Percentiles rank a stretch among this genome's conserved stretches.
These are phyloP conservation scores for Agrocybe praecox DNA, from an alignment of 768 basidiomycete species.

Conservation along the genomic window DNA sequence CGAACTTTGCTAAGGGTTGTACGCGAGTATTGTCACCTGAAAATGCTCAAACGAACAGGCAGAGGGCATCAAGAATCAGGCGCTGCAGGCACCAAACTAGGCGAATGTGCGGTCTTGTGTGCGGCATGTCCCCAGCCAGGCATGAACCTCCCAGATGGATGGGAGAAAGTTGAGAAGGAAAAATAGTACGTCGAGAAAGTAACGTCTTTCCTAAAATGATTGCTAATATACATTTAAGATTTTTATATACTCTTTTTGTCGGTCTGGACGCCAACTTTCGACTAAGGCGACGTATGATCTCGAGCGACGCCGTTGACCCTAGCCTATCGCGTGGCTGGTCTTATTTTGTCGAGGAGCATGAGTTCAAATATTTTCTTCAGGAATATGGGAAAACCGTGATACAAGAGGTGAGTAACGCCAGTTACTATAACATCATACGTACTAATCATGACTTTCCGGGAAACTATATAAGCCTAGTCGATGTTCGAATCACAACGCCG, in stretches of 20 bases:
- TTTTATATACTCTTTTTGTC: conserved; percentile 9
- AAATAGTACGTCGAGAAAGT: background rate
- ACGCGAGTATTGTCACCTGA: conserved; percentile 22
- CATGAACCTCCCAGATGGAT: conserved; percentile 27
- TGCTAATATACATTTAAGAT: background rate
- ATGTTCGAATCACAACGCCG: background rate
- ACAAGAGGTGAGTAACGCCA: background rate
- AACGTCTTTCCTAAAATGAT: background rate
- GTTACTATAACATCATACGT: background rate
- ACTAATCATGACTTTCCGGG: background rate
- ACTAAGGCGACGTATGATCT: conserved; percentile 5
- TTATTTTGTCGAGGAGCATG: background rate
- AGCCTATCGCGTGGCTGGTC: conserved; percentile 6
- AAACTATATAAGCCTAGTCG: background rate
- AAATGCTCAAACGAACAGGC: conserved; percentile 26
- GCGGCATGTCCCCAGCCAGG: conserved; percentile 36
- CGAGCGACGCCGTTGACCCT: conserved; percentile 1
- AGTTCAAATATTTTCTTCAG: background rate
- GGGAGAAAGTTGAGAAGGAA: conserved; percentile 15
- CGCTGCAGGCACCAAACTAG: conserved; percentile 15
- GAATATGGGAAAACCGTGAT: background rate
- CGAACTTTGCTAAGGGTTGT: conserved; percentile 1
- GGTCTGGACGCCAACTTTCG: conserved; percentile 16
- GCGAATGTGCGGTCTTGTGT: conserved; percentile 30
- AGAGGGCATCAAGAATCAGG: conserved; percentile 22